phyloP scores from a whole-genome alignment of 108 stramenopile species.

The Fragilaria radians region DNA sequence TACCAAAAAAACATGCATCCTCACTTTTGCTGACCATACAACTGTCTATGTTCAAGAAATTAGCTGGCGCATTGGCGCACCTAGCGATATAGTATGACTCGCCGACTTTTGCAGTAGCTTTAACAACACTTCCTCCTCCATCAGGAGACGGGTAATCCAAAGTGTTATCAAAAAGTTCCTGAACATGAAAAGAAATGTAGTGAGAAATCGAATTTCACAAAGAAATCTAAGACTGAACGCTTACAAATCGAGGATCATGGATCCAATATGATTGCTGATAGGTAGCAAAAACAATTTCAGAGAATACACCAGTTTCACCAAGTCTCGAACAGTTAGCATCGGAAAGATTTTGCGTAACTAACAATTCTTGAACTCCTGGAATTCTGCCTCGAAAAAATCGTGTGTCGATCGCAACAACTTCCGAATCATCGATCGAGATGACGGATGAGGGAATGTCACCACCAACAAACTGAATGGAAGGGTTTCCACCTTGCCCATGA shows the following conservation, averaged over 20 bases:
- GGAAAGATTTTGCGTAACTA: neutral
- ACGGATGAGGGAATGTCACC: neutral
- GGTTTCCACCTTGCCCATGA: too few species aligned
- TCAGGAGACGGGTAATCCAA: neutral
- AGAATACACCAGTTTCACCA: neutral
- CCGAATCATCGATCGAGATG: neutral
- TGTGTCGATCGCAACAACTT: neutral
- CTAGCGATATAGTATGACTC: neutral
- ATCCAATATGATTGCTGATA: conserved; percentile 8
- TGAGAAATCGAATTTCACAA: neutral
- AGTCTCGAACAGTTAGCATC: neutral
- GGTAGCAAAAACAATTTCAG: neutral
- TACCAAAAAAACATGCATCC: conserved; percentile 8
- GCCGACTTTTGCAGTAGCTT: neutral
- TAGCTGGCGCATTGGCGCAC: conserved; percentile 38
- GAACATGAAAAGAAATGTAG: neutral
- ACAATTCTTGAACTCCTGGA: neutral
- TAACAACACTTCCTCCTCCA: neutral
- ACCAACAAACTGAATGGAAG: too few species aligned
- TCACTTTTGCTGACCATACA: conserved; percentile 6
- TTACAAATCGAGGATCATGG: conserved; percentile 25
- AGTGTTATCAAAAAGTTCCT: neutral
- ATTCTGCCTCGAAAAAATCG: neutral
- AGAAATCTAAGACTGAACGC: neutral
- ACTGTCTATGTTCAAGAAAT: conserved; percentile 37